Base-by-base conservation (phyloP, 2,329 filamentous ascomycete species). In the Coleophoma cylindrospora region DNA sequence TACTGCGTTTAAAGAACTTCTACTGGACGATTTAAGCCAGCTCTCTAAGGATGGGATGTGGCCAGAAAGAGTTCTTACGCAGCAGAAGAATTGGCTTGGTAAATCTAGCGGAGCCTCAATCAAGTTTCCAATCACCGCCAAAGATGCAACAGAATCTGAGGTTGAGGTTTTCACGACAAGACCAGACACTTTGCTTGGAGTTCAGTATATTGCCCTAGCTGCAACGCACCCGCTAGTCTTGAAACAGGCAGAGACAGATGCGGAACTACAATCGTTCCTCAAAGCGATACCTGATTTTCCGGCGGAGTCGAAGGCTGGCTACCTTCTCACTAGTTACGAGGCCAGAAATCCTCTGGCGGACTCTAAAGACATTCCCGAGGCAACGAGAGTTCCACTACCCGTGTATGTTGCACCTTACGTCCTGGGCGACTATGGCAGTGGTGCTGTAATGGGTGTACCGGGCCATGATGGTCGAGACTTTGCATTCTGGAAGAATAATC, bases 391-490 rank as follows among this genome's bases (percentile, higher is more conserved):
- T 56, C 74, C 77, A 8, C 59, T 95, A 5, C 89, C 90, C 1
- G 75, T 95, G 5, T 95, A 86, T 61, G 86, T 89, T 19, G 89
- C 91, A 10, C 85, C 89, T 0, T 95, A 95, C 63, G 91, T 95
- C 11, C 74, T 95, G 5, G 86, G 86, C 22, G 87, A 91, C 62
- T 94, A 95, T 58, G 89, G 90, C 14, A 87, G 91, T 57, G 90
- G 90, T 1, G 90, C 90, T 10, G 86, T 95, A 2, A 95, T 96
- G 90, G 91, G 91, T 40, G 91, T 95, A 8, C 91, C 91, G 0
- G 91, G 84, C 2, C 91, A 96, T 62, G 91, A 96, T 66, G 64
- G 76, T 4, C 79, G 89, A 47, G 91, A 96, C 59, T 75, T 87
- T 66, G 79, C 80, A 1, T 96, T 95, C 65, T 95, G 89, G 86